Evolutionary conservation across 805 yeast genomes (phyloP), one percentile per base, ranked within the genome.

Genomic region (Pichia cabralensis): DNA sequence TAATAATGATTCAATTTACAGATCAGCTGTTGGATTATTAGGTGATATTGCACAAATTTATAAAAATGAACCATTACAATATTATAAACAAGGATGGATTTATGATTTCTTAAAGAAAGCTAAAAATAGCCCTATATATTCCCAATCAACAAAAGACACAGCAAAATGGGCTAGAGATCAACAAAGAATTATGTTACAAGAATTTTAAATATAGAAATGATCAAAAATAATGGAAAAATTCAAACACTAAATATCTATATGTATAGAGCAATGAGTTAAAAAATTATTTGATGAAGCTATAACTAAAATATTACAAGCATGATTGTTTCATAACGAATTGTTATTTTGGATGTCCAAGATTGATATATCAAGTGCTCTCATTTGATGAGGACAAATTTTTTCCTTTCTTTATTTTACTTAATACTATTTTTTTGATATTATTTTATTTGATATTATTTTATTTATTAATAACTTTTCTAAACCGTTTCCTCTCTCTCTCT

Each of bases 161-260:
- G 96, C 96, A 8, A 74, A 88, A 61, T 92, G 97, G 97, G 96
- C 98, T 12, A 74, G 92, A 47, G 95, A 82, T 50, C 95, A 79
- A 60, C 83, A 74, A 54, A 73, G 71, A 58, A 30, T 40, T 15
- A 53, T 48, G 31, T 24, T 46, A 18, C 17, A 23, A 18, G 35
- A 29, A 25, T 39, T 39, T 36, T 31, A 16, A 34, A 27, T 22
- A n/a, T n/a, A n/a, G n/a, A n/a, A n/a, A n/a, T n/a, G n/a, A n/a
- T n/a, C n/a, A n/a, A n/a, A n/a, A n/a, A n/a, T n/a, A n/a, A n/a
- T n/a, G n/a, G n/a, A n/a, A n/a, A n/a, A n/a, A n/a, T n/a, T n/a
- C n/a, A n/a, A n/a, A n/a, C n/a, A n/a, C n/a, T n/a, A n/a, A n/a
- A n/a, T n/a, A n/a, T n/a, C n/a, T n/a, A n/a, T n/a, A n/a, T n/a